Percentiles rank a stretch among this genome's conserved stretches.
Evolutionary conservation across 148 eudicot genomes (phyloP).

Genomic region (Bassia scoparia): DNA sequence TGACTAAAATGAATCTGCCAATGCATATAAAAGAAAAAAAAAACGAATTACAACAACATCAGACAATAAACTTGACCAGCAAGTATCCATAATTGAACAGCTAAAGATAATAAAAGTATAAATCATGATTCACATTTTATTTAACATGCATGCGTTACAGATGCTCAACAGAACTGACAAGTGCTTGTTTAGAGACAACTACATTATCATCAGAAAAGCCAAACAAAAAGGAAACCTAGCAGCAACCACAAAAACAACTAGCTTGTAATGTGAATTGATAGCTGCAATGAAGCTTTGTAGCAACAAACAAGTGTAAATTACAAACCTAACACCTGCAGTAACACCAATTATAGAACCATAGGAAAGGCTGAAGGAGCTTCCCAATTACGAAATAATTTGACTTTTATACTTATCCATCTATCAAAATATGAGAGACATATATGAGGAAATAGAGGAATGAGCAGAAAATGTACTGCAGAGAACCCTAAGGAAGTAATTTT

Average conservation of each 20-base stretch:
- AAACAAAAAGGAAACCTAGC: conserved; percentile 1
- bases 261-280: neutral
- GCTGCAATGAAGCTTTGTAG: neutral
- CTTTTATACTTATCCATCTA: neutral
- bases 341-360: neutral
- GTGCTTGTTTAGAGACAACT: neutral
- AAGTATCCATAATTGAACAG: neutral
- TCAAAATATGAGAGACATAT: neutral
- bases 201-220: conserved; percentile 6
- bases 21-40: neutral
- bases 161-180: conserved; percentile 4
- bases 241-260: neutral
- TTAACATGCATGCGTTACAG: neutral
- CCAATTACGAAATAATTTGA: neutral
- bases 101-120: no score
- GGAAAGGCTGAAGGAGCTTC: neutral
- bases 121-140: no score
- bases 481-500: no score
- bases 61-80: neutral
- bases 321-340: neutral
- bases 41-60: conserved; percentile 6
- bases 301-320: conserved; percentile 8
- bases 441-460: neutral
- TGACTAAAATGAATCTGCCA: conserved; percentile 54
- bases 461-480: neutral